Evolutionary conservation across 2,329 filamentous ascomycete genomes (phyloP), one percentile per base, ranked within the genome.

Genomic region (Drechslerella coelobrocha): DNA sequence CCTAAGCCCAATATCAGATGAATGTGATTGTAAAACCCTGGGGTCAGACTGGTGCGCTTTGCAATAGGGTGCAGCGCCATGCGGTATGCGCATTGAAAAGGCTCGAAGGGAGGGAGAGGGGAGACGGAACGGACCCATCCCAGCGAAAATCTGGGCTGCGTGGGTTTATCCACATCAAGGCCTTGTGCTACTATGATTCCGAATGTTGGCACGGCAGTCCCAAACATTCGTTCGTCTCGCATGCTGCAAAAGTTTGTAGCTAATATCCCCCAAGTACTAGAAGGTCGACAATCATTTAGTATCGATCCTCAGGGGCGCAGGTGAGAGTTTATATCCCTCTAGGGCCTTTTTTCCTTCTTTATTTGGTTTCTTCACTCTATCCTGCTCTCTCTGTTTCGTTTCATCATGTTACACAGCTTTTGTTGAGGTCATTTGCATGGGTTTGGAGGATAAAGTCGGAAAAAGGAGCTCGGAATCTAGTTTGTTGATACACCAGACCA

Each of bases 1-100:
- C n/a, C n/a, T n/a, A n/a, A n/a, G n/a, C n/a, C n/a, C n/a, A n/a
- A 69, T 69, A 69, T 69, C 65, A 69, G 63, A 69, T 52, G 52
- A 69, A 61, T 55, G 55, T 53, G 47, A 66, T 43, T 53, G 48
- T 29, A 34, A 66, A 60, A 55, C 63, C 63, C 56, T 48, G 63
- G 37, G 61, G 17, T 39, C 34, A 39, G 34, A 10, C 29, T n/a
- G 12, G 34, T 39, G 34, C n/a, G 19, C 41, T 19, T n/a, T 45
- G n/a, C 41, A 45, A n/a, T 45, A n/a, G n/a, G n/a, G n/a, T n/a
- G n/a, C n/a, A n/a, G n/a, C n/a, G n/a, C n/a, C n/a, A n/a, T n/a
- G 41, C 41, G 9, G 41, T 8, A 17, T 19, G 19, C 19, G 41
- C n/a, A 23, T 19, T 8, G n/a, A 45, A 5, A 45, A 17, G 19